Percentiles rank a stretch among this genome's conserved stretches.
Conservation (phyloP, 768 basidiomycete species). For the Artomyces pyxidatus region DNA sequence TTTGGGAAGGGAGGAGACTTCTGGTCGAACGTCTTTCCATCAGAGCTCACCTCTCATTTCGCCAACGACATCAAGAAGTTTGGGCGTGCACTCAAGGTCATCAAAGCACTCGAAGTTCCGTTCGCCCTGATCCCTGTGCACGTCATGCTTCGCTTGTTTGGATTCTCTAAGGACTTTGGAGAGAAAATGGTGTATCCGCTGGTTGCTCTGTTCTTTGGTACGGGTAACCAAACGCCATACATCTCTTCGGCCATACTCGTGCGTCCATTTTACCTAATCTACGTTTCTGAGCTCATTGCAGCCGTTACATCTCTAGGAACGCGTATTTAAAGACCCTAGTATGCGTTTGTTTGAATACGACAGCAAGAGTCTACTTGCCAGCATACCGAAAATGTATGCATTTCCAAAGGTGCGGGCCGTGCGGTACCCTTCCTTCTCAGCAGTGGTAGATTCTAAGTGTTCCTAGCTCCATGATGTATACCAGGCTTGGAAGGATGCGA, state of each 20-base stretch:
- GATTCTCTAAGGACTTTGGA: conserved; percentile 28
- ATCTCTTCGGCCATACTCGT: conserved; percentile 27
- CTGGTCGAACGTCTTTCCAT: conserved; percentile 33
- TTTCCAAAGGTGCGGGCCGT: conserved; percentile 24
- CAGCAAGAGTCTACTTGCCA: conserved; percentile 24
- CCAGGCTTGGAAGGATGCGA: conserved; percentile 22
- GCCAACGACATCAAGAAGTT: conserved; percentile 26
- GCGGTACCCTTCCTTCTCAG: no score
- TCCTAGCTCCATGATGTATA: conserved; percentile 23
- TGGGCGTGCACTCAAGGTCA: conserved; percentile 22
- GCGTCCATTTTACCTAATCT: not conserved
- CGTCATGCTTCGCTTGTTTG: conserved; percentile 26
- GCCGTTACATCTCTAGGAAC: conserved; percentile 18
- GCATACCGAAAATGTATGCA: conserved; percentile 29
- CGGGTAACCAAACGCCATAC: conserved; percentile 30
- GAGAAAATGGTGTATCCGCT: conserved; percentile 31
- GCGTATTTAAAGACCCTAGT: conserved; percentile 28
- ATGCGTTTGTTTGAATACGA: conserved; percentile 29
- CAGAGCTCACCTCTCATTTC: conserved; percentile 22
- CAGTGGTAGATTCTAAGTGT: not conserved
- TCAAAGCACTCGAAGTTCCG: conserved; percentile 25
- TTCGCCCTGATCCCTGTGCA: conserved; percentile 28
- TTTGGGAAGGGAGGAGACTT: conserved; percentile 29
- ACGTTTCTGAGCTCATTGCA: not conserved
- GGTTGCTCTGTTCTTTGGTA: conserved; percentile 29